Evolutionary conservation across 2,329 filamentous ascomycete species (phyloP), one percentile per base, ranked within the genome.

Genomic region (Penicillium digitatum): DNA sequence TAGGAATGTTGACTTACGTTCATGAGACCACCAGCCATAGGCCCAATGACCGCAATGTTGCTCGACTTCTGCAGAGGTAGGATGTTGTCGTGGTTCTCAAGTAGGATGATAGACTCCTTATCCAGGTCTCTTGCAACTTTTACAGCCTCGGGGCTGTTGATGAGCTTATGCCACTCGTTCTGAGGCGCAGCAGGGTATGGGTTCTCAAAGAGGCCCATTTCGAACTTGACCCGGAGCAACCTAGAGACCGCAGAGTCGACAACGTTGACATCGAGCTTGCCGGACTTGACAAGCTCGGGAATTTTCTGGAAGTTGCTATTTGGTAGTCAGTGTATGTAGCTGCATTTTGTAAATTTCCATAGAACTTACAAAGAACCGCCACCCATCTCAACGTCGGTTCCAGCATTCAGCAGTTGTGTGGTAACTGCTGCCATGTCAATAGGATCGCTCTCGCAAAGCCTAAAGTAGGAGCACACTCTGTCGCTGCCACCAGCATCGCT

Each of bases 341-440:
- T 42, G 20, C 8, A 27, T 24, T 16, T 20, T 26, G 16, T 0
- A 7, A 10, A 2, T 18, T 34, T 14, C 18, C 18, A 34, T 34
- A 11, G 4, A 34, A 18, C 70, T 60, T 60, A 73, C 70, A 83
- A 90, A 20, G 84, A 86, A 20, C 88, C 87, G 37, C 87, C 87
- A 12, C 87, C 87, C 87, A 90, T 90, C 65, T 90, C 88, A 12
- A 87, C 68, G 42, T 90, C 87, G 47, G 84, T 87, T 3, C 88
- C 87, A 5, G 87, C 85, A 0, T 83, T 83, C 5, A 90, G 78
- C 9, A 83, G 76, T 72, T 81, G 80, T 46, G 83, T 74, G 0
- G 85, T 86, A 24, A 90, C 80, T 3, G 86, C 83, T 51, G 85
- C 81, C 48, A 82, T 82, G 63, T 89, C 87, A 39, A 87, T 79